phyloP scores from a whole-genome alignment of 352 stramenopile species.

The Globisporangium nunn region DNA sequence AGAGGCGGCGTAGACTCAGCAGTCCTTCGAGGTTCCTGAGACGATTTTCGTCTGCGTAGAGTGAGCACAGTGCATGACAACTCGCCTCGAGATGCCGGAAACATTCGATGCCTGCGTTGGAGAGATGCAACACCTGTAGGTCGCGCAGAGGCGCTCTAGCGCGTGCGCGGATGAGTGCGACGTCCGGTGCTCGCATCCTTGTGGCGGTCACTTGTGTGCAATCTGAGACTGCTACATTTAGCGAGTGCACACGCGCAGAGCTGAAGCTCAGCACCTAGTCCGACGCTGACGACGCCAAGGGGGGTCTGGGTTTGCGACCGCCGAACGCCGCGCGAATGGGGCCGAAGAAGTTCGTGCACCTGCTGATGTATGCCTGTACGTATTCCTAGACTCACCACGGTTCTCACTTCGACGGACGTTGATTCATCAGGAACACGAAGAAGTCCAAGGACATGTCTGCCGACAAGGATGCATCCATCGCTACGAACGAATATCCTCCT shows the following conservation, averaged over 20 bases:
- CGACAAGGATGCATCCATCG: slow-evolving; percentile 41
- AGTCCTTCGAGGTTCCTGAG: slow-evolving; percentile 38
- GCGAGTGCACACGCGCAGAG: no score
- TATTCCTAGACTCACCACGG: neutral
- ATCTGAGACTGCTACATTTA: no score
- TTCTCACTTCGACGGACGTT: neutral
- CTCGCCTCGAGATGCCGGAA: slow-evolving; percentile 43
- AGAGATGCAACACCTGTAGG: slow-evolving; percentile 48
- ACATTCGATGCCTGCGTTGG: slow-evolving; percentile 37
- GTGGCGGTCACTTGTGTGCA: neutral
- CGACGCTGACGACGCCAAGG: no score
- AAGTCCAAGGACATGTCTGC: slow-evolving; percentile 10
- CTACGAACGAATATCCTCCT: slow-evolving; percentile 72
- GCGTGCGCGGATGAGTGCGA: slow-evolving; percentile 38
- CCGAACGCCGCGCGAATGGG: slow-evolving; percentile 25
- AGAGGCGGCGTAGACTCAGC: slow-evolving; percentile 29
- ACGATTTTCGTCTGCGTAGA: slow-evolving; percentile 48
- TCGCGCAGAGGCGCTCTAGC: slow-evolving; percentile 40
- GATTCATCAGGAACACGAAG: slow-evolving; percentile 5
- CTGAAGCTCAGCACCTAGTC: no score
- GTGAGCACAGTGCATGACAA: slow-evolving; percentile 23
- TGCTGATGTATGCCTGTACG: neutral
- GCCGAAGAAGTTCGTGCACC: slow-evolving; percentile 26
- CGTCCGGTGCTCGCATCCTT: slow-evolving; percentile 35
- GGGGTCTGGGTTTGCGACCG: neutral